Conservation (phyloP, 179 eudicot genomes). For the Beta lomatogona region DNA sequence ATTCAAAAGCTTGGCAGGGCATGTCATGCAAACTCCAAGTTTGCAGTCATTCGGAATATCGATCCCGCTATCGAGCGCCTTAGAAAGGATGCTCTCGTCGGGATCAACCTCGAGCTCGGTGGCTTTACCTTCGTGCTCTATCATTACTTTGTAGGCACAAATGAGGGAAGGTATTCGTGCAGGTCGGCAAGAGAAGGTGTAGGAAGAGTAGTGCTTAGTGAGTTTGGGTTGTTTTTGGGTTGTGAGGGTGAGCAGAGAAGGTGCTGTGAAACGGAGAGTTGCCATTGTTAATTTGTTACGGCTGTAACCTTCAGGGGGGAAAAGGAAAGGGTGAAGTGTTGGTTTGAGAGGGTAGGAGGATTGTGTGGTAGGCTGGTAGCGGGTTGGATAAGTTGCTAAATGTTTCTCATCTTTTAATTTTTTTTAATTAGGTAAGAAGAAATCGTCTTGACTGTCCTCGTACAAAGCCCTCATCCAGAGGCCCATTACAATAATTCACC, state of each 20-base stretch:
- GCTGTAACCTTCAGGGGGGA: neutral
- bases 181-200: neutral
- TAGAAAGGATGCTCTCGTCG: conserved; percentile 74
- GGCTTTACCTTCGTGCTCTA: conserved; percentile 59
- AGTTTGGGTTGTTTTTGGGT: conserved; percentile 14
- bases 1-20: conserved; percentile 69
- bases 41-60: conserved; percentile 79
- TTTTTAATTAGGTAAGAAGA: too few species aligned
- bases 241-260: conserved; percentile 34
- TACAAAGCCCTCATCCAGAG: too few species aligned
- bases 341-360: neutral
- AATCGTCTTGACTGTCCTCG: too few species aligned
- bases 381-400: neutral
- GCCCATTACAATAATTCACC: too few species aligned
- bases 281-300: conserved; percentile 34
- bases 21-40: conserved; percentile 96
- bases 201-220: conserved; percentile 17
- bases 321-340: neutral
- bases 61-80: conserved; percentile 69
- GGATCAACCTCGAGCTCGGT: conserved; percentile 73
- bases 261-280: conserved; percentile 32
- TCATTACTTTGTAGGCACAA: conserved; percentile 61
- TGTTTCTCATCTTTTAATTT: too few species aligned
- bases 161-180: conserved; percentile 20
- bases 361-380: neutral